Conservation (phyloP, 495 filamentous ascomycete species). For the Lichina pygmaea region DNA sequence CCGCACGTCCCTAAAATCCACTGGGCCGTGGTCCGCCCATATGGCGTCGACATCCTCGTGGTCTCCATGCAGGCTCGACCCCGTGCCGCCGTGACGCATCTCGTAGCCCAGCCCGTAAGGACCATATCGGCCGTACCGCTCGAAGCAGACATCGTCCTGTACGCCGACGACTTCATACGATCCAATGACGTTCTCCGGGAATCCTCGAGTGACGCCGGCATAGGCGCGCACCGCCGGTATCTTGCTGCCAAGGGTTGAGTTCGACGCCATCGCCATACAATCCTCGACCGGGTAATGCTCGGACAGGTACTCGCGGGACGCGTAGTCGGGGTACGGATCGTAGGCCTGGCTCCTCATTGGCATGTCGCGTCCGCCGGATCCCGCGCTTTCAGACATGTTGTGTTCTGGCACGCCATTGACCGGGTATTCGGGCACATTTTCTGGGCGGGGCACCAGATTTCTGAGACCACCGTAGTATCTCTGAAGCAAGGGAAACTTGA, state of each 20-base stretch:
- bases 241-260: slow-evolving; percentile 16
- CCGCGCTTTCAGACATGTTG: not conserved
- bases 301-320: slow-evolving; percentile 25
- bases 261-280: slow-evolving; percentile 46
- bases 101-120: slow-evolving; percentile 80
- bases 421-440: slow-evolving; percentile 39
- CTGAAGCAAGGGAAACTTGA: slow-evolving; percentile 52
- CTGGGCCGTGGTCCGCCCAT: slow-evolving; percentile 33
- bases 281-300: slow-evolving; percentile 37
- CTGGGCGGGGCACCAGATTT: slow-evolving; percentile 27
- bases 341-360: slow-evolving; percentile 30
- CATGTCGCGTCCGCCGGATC: slow-evolving; percentile 1
- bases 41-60: slow-evolving; percentile 44
- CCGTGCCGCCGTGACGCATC: slow-evolving; percentile 45
- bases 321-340: slow-evolving; percentile 41
- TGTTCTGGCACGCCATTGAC: slow-evolving; percentile 27
- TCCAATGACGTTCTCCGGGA: slow-evolving; percentile 60
- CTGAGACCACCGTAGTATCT: slow-evolving; percentile 67
- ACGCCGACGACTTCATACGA: slow-evolving; percentile 58
- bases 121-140: slow-evolving; percentile 66
- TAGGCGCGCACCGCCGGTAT: slow-evolving; percentile 44
- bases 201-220: slow-evolving; percentile 45
- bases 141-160: slow-evolving; percentile 76
- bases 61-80: slow-evolving; percentile 57
- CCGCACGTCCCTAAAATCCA: slow-evolving; percentile 44